Conservation (phyloP, 495 filamentous ascomycete species). For the Gamarada debralockiae region DNA sequence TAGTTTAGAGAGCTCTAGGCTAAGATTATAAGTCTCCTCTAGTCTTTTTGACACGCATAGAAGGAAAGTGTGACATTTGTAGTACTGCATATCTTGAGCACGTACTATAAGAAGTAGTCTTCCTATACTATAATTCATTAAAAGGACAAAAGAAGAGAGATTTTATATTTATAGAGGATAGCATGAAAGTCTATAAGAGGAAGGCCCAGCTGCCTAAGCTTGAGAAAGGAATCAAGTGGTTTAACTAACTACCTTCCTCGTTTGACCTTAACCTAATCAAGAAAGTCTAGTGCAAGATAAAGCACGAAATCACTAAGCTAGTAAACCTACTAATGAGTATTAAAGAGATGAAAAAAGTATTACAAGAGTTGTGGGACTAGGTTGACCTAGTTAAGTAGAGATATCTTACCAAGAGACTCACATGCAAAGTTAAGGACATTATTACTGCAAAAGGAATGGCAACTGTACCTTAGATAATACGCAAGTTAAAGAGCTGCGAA, state of each 20-base stretch:
- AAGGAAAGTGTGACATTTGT: neutral
- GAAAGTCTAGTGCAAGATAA: no score
- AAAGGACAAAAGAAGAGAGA: neutral
- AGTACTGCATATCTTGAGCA: neutral
- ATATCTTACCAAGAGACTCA: neutral
- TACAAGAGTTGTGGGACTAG: neutral
- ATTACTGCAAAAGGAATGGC: no score
- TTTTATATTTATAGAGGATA: slow-evolving; percentile 4
- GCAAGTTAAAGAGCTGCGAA: no score
- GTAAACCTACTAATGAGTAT: no score
- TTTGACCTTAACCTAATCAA: neutral
- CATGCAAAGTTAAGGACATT: neutral
- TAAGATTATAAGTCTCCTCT: slow-evolving; percentile 12
- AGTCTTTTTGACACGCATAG: slow-evolving; percentile 4
- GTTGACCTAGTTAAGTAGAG: neutral
- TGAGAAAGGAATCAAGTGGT: neutral
- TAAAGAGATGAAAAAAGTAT: no score
- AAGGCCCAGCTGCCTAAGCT: neutral
- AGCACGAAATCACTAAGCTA: no score
- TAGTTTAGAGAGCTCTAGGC: slow-evolving; percentile 12
- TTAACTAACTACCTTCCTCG: slow-evolving; percentile 2
- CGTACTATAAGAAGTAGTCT: neutral
- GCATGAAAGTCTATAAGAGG: neutral
- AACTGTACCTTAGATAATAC: no score
- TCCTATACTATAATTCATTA: neutral